These are phyloP conservation scores for Chrysoporthe puriensis DNA, from an alignment of 2,329 filamentous ascomycete species.

Conservation along the genomic window DNA sequence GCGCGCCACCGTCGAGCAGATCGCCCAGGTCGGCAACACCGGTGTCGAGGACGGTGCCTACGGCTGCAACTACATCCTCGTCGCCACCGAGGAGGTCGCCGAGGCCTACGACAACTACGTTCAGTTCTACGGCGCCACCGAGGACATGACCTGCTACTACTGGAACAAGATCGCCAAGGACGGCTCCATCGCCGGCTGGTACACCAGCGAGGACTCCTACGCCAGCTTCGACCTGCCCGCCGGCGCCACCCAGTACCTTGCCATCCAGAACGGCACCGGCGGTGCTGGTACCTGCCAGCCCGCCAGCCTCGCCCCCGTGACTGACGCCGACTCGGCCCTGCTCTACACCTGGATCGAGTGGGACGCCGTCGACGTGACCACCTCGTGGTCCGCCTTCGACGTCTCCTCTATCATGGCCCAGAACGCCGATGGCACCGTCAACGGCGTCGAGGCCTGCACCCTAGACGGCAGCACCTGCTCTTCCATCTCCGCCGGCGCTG, in stretches of 20 bases:
- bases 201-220: constrained; percentile 41
- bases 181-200: constrained; percentile 53
- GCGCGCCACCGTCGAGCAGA: constrained; percentile 50
- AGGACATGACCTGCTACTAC: constrained; percentile 45
- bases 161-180: constrained; percentile 58
- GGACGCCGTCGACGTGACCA: constrained; percentile 49
- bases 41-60: constrained; percentile 42
- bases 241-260: constrained; percentile 45
- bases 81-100: constrained; percentile 41
- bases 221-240: constrained; percentile 47
- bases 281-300: constrained; percentile 51
- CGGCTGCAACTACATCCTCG: constrained; percentile 57
- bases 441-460: constrained; percentile 46
- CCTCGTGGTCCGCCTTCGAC: constrained; percentile 54
- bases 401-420: constrained; percentile 53
- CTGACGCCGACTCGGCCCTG: constrained; percentile 46
- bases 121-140: constrained; percentile 31
- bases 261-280: constrained; percentile 51
- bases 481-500: constrained; percentile 37
- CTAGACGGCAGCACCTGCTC: constrained; percentile 37
- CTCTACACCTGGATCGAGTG: constrained; percentile 54
- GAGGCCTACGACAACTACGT: constrained; percentile 43
- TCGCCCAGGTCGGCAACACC: constrained; percentile 52
- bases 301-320: constrained; percentile 34
- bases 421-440: constrained; percentile 40